A percentile compares a stretch with the other conserved stretches of the same genome.
These are phyloP conservation scores for Arachnomyces sp. DNA, from an alignment of 2,329 filamentous ascomycete genomes.

Conservation along the genomic window DNA sequence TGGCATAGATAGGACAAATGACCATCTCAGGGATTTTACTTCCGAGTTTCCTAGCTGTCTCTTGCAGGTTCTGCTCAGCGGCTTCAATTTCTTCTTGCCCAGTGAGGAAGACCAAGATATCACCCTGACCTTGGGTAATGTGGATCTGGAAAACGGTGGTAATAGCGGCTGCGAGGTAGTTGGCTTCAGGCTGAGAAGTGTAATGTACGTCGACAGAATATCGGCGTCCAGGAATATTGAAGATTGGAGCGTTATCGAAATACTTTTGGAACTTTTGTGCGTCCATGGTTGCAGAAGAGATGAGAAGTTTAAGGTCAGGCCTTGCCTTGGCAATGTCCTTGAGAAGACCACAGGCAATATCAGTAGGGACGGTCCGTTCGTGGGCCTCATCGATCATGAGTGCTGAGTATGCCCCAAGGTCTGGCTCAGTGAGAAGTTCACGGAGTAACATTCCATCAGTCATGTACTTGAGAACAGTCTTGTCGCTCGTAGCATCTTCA, in stretches of 20 bases:
- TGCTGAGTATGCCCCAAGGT: conserved; percentile 71
- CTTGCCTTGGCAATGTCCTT: conserved; percentile 80
- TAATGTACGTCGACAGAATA: conserved; percentile 91
- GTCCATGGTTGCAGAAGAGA: conserved; percentile 91
- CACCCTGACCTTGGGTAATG: conserved; percentile 71
- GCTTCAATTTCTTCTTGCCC: conserved; percentile 95
- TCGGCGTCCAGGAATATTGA: conserved; percentile 83
- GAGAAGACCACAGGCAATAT: conserved; percentile 77
- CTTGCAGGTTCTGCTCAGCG: conserved; percentile 71
- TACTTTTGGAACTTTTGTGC: conserved; percentile 86
- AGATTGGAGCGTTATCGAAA: conserved; percentile 87
- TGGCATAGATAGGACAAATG: conserved; percentile 89
- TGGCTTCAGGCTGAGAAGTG: conserved; percentile 81
- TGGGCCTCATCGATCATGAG: conserved; percentile 98
- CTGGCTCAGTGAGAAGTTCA: conserved; percentile 82
- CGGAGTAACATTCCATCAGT: conserved; percentile 92
- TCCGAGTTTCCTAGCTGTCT: conserved; percentile 80
- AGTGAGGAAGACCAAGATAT: conserved; percentile 89
- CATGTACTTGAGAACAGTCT: conserved; percentile 91
- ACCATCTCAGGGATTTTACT: conserved; percentile 77
- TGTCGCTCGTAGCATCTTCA: conserved; percentile 83
- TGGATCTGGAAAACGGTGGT: conserved; percentile 95
- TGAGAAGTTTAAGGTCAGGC: conserved; percentile 79
- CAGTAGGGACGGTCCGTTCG: conserved; percentile 83
- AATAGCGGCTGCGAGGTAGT: conserved; percentile 83